Percentiles rank a stretch among this genome's conserved stretches.
phyloP scores from a whole-genome alignment of 305 asterid genomes.

The Solanum chacoense region DNA sequence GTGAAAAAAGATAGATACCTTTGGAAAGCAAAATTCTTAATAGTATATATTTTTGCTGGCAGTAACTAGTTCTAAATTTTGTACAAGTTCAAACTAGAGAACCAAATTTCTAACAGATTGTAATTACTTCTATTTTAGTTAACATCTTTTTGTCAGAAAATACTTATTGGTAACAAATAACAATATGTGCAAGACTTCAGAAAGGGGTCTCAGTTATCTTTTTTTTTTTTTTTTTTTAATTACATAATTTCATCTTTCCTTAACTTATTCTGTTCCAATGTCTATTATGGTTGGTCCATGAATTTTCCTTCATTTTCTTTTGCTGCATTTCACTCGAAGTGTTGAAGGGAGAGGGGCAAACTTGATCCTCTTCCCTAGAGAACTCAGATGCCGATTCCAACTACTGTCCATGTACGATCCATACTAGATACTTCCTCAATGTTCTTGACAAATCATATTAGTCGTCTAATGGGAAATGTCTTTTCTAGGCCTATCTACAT shows the following conservation, averaged over 20 bases:
- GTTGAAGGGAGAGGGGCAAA: neutral
- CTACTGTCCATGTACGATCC: neutral
- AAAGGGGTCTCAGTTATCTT: neutral
- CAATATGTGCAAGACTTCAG: neutral
- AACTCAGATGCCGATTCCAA: neutral
- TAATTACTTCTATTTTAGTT: neutral
- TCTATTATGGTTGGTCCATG: neutral
- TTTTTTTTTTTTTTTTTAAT: no score
- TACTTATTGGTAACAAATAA: neutral
- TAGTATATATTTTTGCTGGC: neutral
- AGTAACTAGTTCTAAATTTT: neutral
- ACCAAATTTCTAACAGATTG: neutral
- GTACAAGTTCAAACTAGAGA: neutral
- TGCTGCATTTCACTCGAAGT: neutral
- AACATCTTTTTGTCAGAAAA: neutral
- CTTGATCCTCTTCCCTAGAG: neutral
- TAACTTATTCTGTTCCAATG: neutral
- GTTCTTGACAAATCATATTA: neutral
- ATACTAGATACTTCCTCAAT: neutral
- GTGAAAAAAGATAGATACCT: neutral
- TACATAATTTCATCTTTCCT: neutral
- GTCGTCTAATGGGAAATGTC: neutral
- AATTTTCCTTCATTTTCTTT: neutral
- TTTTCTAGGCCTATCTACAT: neutral
- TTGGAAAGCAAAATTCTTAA: neutral